Evolutionary conservation across 163 green algal genomes (phyloP).

Genomic region (Chlorella variabilis): DNA sequence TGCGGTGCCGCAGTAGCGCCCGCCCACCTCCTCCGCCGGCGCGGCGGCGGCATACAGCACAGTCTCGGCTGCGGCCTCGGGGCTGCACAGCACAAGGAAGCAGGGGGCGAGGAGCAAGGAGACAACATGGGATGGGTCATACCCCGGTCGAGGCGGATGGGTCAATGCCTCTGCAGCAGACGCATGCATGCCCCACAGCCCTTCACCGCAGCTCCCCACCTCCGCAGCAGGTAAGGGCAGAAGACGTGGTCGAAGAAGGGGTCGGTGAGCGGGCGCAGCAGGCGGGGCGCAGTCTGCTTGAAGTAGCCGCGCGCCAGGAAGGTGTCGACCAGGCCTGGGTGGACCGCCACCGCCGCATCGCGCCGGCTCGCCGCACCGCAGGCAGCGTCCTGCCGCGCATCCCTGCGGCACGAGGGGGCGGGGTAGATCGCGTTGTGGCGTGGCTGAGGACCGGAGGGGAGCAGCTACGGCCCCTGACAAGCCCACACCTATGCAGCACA

Average conservation of each 20-base stretch:
- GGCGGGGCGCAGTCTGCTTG: constrained; percentile 12
- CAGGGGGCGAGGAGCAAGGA: not conserved
- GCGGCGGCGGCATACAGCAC: constrained; percentile 29
- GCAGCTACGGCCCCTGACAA: too few species aligned
- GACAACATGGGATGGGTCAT: not conserved
- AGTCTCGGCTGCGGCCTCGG: constrained; percentile 10
- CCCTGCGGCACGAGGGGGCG: not conserved
- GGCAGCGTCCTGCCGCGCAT: too few species aligned
- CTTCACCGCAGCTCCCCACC: not conserved
- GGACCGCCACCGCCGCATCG: constrained; percentile 16
- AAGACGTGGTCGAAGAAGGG: constrained; percentile 28
- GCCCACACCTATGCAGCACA: too few species aligned
- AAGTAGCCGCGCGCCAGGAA: constrained; percentile 9
- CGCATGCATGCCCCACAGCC: not conserved
- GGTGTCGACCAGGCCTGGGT: constrained; percentile 33
- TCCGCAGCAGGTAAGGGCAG: constrained; percentile 31
- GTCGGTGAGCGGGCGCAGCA: constrained; percentile 32
- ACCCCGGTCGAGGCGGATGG: too few species aligned
- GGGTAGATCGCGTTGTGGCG: not conserved
- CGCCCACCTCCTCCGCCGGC: constrained; percentile 15
- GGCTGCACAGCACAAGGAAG: not conserved
- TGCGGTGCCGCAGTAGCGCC: constrained; percentile 11
- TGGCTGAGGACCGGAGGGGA: too few species aligned
- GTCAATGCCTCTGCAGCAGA: too few species aligned
- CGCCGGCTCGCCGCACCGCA: not conserved